These are phyloP conservation scores for Diplodia corticola DNA, from an alignment of 2,329 filamentous ascomycete genomes.

Conservation along the genomic window DNA sequence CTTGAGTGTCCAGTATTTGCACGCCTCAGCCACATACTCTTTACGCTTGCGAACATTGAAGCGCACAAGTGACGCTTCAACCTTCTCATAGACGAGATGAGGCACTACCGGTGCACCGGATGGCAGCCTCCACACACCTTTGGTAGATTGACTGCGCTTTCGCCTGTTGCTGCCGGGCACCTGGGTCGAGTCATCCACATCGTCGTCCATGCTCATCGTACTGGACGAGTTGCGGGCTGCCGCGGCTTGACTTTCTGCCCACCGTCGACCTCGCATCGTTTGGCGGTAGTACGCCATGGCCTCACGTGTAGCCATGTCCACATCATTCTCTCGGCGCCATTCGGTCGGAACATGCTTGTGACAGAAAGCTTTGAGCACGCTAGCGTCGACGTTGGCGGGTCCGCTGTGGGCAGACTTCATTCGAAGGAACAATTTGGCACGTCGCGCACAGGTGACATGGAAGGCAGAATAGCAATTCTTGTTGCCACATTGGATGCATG, in stretches of 20 bases:
- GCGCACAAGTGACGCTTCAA: slow-evolving; percentile 78
- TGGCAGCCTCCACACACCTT: slow-evolving; percentile 84
- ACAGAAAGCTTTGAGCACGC: slow-evolving; percentile 89
- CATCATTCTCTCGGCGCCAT: slow-evolving; percentile 82
- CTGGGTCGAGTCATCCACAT: slow-evolving; percentile 51
- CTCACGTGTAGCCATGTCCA: slow-evolving; percentile 74
- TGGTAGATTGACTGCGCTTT: slow-evolving; percentile 56
- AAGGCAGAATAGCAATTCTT: slow-evolving; percentile 97
- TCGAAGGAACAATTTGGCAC: slow-evolving; percentile 83
- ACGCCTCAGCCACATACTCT: slow-evolving; percentile 88
- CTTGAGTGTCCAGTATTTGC: slow-evolving; percentile 97
- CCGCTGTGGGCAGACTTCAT: slow-evolving; percentile 92
- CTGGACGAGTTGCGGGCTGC: slow-evolving; percentile 46
- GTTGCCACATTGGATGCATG: slow-evolving; percentile 97
- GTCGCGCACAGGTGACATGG: slow-evolving; percentile 91
- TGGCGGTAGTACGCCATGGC: slow-evolving; percentile 88
- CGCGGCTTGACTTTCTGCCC: slow-evolving; percentile 86
- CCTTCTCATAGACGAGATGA: slow-evolving; percentile 79
- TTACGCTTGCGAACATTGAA: slow-evolving; percentile 86
- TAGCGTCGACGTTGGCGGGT: slow-evolving; percentile 74
- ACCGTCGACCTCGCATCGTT: slow-evolving; percentile 84
- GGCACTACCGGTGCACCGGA: slow-evolving; percentile 95
- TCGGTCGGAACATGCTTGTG: slow-evolving; percentile 91
- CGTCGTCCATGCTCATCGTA: slow-evolving; percentile 49
- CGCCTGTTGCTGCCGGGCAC: slow-evolving; percentile 56